Conservation (phyloP, 805 yeast genomes). For the Suhomyces canberraensis region DNA sequence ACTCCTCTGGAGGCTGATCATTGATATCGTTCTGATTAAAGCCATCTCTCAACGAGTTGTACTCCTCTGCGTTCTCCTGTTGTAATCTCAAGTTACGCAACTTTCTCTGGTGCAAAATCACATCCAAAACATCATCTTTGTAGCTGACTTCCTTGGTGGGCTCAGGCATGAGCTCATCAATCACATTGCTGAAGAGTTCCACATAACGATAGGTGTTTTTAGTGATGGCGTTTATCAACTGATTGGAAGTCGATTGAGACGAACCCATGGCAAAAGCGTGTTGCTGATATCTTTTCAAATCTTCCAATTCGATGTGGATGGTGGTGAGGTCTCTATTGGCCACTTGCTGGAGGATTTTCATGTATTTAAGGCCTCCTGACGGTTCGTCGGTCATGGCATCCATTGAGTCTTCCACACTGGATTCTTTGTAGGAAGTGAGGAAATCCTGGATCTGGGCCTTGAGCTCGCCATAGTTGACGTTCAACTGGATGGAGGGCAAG, state of each 20-base stretch:
- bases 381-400: slow-evolving; percentile 14
- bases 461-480: slow-evolving; percentile 70
- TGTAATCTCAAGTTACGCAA: slow-evolving; percentile 73
- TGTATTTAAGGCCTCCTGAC: slow-evolving; percentile 50
- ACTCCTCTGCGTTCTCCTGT: slow-evolving; percentile 64
- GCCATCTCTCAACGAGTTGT: slow-evolving; percentile 40
- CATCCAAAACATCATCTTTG: slow-evolving; percentile 88
- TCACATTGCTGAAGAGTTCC: slow-evolving; percentile 70
- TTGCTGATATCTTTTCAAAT: slow-evolving; percentile 67
- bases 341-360: slow-evolving; percentile 67
- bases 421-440: slow-evolving; percentile 59
- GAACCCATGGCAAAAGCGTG: slow-evolving; percentile 21
- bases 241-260: slow-evolving; percentile 21
- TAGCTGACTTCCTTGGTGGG: slow-evolving; percentile 80
- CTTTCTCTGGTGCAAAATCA: slow-evolving; percentile 84
- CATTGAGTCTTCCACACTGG: slow-evolving; percentile 19
- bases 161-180: slow-evolving; percentile 81
- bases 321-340: slow-evolving; percentile 80
- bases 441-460: slow-evolving; percentile 59
- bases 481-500: slow-evolving; percentile 64
- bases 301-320: slow-evolving; percentile 77
- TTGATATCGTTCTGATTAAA: slow-evolving; percentile 22
- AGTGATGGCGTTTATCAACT: slow-evolving; percentile 34
- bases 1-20: slow-evolving; percentile 11
- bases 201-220: slow-evolving; percentile 76